phyloP scores from a whole-genome alignment of 257 asterid species.

The Rubia yunnanensis region DNA sequence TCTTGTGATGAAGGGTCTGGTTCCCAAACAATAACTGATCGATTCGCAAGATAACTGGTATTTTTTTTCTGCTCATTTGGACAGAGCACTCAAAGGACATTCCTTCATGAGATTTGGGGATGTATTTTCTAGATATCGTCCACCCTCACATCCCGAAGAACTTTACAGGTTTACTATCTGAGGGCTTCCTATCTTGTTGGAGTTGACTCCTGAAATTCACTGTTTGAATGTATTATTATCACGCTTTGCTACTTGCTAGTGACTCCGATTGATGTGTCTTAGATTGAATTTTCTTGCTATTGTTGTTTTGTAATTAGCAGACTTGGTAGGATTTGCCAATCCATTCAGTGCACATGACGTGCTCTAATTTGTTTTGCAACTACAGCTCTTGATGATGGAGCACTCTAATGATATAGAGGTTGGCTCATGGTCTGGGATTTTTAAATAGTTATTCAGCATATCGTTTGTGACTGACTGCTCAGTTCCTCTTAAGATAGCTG shows the following conservation, averaged over 20 bases:
- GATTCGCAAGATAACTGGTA: constrained; percentile 15
- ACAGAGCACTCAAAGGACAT: constrained; percentile 78
- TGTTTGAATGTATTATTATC: background rate
- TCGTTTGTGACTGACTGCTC: background rate
- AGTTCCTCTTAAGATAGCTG: background rate
- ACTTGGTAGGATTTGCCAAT: background rate
- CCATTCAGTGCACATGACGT: background rate
- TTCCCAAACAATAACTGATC: constrained; percentile 5
- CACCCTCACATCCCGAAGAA: constrained; percentile 75
- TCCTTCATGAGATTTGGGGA: constrained; percentile 90
- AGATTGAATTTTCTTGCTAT: background rate
- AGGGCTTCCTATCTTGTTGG: background rate
- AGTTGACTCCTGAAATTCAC: background rate
- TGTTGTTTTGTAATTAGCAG: background rate
- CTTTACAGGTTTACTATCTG: constrained; percentile 52
- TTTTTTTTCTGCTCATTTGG: constrained; percentile 21
- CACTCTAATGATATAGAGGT: background rate
- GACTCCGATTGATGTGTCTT: background rate
- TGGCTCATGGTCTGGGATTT: background rate
- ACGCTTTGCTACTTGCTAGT: background rate
- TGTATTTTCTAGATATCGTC: constrained; percentile 77
- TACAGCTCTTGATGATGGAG: background rate
- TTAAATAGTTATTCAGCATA: background rate
- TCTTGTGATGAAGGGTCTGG: background rate
- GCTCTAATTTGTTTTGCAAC: background rate